Percentiles rank a stretch among this genome's conserved stretches.
phyloP scores from a whole-genome alignment of 1,139 yeast genomes.

The Pichia sp. region DNA sequence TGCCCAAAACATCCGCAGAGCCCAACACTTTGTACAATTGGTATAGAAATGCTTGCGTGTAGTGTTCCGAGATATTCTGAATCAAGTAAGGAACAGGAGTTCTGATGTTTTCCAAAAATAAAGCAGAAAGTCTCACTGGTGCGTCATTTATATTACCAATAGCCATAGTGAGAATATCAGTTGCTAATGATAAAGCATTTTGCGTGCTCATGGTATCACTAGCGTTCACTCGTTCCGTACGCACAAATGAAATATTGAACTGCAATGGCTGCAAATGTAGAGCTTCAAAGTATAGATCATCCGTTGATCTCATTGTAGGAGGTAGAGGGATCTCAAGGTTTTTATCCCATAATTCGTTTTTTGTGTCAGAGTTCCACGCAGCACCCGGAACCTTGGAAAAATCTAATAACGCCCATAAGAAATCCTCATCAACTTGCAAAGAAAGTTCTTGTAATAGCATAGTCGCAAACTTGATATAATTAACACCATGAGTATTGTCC shows the following conservation, averaged over 20 bases:
- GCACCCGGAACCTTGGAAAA: conserved; percentile 71
- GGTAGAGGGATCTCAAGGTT: conserved; percentile 67
- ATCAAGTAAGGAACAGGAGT: conserved; percentile 73
- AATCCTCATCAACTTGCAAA: conserved; percentile 89
- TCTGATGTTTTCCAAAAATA: conserved; percentile 81
- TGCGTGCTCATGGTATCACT: conserved; percentile 50
- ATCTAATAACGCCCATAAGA: conserved; percentile 74
- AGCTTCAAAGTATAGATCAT: conserved; percentile 87
- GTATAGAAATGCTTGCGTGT: conserved; percentile 85
- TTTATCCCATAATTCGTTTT: conserved; percentile 57
- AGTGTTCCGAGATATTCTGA: conserved; percentile 74
- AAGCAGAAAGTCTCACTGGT: conserved; percentile 82
- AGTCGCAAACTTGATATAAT: conserved; percentile 88
- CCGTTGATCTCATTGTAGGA: conserved; percentile 40
- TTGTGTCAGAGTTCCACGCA: conserved; percentile 47
- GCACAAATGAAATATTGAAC: conserved; percentile 81
- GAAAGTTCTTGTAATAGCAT: conserved; percentile 84
- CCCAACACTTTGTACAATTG: conserved; percentile 93
- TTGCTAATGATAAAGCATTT: conserved; percentile 57
- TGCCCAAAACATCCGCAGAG: conserved; percentile 93
- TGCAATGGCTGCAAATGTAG: conserved; percentile 89
- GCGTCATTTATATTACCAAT: conserved; percentile 97
- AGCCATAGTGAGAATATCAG: conserved; percentile 91
- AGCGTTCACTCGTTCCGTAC: conserved; percentile 74
- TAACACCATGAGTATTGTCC: conserved; percentile 86